Evolutionary conservation across 495 filamentous ascomycete species (phyloP), one percentile per base, ranked within the genome.

Genomic region (Tuber brumale): DNA sequence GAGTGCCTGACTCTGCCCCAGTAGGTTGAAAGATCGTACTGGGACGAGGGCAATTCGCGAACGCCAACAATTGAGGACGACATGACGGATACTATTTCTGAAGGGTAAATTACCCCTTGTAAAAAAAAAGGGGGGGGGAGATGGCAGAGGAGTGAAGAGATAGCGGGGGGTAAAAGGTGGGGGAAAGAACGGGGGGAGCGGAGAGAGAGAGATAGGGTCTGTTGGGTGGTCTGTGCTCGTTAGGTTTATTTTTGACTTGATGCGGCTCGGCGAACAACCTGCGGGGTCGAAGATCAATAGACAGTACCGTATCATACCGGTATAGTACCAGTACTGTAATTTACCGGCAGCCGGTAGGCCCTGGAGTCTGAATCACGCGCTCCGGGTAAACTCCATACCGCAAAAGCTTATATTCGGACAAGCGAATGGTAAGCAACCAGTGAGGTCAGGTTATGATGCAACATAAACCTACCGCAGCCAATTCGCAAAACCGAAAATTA

Each of bases 1-100:
- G 94, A 91, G 85, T 99, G 95, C 83, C 89, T 89, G 78, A 99
- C 96, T 21, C 95, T 91, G 69, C 95, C 95, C 93, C 92, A 95
- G 85, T 99, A 99, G 73, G 94, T 97, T 80, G 85, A 89, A 82
- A 98, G 87, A 83, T 99, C 91, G 87, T 97, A 95, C 84, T 93
- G 94, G 31, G 95, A 98, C 71, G 89, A 88, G 75, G 95, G 95
- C 42, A 96, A 88, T 80, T 95, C 92, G 81, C 95, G 90, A 75
- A 85, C 89, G 75, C 95, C 95, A 69, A 94, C 94, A 10, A 97
- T 87, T 57, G 95, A 97, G 77, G 93, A 87, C 39, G 95, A 97
- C 95, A 99, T 99, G 73, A 57, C 80, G 73, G 19, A 35, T 19
- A 27, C 27, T 18, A 35, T 18, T 35, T 35, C 12, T 27, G 14